Conservation (phyloP, 148 eudicot genomes). For the Camellia lanceoleosa region DNA sequence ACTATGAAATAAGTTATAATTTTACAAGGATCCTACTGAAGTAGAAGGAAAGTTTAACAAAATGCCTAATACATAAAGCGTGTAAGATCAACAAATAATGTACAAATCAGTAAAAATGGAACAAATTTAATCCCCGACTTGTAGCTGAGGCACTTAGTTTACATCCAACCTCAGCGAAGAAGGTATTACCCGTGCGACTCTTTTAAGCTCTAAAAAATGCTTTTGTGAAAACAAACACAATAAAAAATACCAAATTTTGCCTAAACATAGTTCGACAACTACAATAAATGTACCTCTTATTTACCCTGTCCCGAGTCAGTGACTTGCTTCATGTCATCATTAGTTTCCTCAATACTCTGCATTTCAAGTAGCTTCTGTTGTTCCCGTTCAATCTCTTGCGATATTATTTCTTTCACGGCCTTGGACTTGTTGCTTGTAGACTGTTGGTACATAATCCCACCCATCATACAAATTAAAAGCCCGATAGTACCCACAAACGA, state of each 20-base stretch:
- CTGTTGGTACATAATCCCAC: conserved; percentile 80
- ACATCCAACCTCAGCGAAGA: background rate
- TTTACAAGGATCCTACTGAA: background rate
- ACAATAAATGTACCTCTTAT: conserved; percentile 6
- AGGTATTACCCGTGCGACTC: background rate
- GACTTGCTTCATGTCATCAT: conserved; percentile 22
- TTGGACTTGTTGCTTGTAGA: conserved; percentile 61
- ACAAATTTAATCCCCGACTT: background rate
- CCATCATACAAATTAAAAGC: conserved; percentile 81
- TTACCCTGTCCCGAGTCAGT: conserved; percentile 27
- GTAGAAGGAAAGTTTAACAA: background rate
- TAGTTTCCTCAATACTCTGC: conserved; percentile 40
- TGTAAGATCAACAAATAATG: background rate
- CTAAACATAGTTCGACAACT: background rate
- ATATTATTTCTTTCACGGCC: conserved; percentile 36
- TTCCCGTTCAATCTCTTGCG: conserved; percentile 52
- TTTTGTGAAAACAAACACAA: background rate
- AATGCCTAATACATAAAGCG: background rate
- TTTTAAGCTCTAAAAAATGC: background rate
- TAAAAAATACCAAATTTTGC: background rate
- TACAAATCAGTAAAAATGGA: background rate
- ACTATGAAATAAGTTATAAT: background rate
- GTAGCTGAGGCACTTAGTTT: background rate
- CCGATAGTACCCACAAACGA: conserved; percentile 78
- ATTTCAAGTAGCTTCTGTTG: conserved; percentile 69